phyloP scores from a whole-genome alignment of 805 yeast species.

The Yarrowia sp. region DNA sequence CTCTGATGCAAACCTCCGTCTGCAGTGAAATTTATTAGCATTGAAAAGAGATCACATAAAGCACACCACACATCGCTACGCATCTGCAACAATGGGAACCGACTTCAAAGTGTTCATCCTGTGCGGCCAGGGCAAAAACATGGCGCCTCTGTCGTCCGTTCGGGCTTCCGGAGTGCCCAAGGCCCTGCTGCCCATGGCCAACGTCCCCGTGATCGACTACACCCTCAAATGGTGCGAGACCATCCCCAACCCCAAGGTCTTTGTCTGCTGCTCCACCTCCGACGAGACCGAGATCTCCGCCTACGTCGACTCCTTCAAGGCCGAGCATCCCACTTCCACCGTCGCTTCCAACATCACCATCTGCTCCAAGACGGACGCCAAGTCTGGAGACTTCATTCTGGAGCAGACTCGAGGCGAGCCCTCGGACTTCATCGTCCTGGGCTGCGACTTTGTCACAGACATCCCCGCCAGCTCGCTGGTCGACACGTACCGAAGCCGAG shows the following conservation, averaged over 20 bases:
- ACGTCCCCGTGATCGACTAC: constrained; percentile 81
- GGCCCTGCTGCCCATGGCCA: constrained; percentile 86
- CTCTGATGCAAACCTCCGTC: background rate
- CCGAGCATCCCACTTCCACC: background rate
- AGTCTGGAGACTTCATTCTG: constrained; percentile 33
- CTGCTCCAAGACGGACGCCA: constrained; percentile 21
- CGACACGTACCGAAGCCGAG: constrained; percentile 75
- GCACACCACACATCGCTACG: background rate
- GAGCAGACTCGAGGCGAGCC: constrained; percentile 23
- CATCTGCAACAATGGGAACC: constrained; percentile 46
- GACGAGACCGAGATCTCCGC: background rate
- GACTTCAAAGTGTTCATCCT: constrained; percentile 88
- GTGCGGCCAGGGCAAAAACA: constrained; percentile 77
- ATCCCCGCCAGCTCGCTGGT: constrained; percentile 85
- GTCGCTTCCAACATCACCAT: background rate
- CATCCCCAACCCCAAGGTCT: constrained; percentile 44
- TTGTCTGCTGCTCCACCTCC: constrained; percentile 10
- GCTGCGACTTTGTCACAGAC: constrained; percentile 93
- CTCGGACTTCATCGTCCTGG: constrained; percentile 72
- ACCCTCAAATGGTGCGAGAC: constrained; percentile 90
- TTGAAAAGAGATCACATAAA: background rate
- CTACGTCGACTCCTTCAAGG: background rate
- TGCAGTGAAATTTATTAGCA: constrained; percentile 18
- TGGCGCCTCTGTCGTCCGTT: constrained; percentile 63
- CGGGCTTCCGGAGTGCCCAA: constrained; percentile 69